A percentile compares a stretch with the other conserved stretches of the same genome.
These are phyloP conservation scores for Ricinus communis DNA, from an alignment of 345 rosid species.

Conservation along the genomic window DNA sequence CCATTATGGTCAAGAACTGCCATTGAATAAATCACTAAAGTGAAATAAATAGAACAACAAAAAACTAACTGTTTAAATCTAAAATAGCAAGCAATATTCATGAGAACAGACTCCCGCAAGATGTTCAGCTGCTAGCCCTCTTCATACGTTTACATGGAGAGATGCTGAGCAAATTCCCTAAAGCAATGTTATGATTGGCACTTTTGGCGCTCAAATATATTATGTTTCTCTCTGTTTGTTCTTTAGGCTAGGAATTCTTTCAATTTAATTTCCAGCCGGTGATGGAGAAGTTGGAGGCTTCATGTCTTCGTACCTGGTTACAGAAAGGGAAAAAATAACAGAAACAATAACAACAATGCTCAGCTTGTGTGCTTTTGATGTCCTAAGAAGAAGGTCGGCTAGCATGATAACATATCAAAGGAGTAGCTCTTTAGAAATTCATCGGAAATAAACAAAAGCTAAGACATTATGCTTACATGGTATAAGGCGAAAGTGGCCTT, in stretches of 20 bases:
- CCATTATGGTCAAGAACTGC: neutral
- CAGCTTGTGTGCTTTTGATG: neutral
- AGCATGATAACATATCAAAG: neutral
- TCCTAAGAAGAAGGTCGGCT: neutral
- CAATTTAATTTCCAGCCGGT: constrained; percentile 6
- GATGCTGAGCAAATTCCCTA: neutral
- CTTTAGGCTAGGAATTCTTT: neutral
- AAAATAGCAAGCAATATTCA: neutral
- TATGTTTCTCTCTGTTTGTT: too few species aligned
- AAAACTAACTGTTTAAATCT: neutral
- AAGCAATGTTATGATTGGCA: neutral
- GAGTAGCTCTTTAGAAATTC: neutral
- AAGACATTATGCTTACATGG: constrained; percentile 48
- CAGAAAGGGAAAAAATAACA: neutral
- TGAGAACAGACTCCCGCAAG: constrained; percentile 1
- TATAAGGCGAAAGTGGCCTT: constrained; percentile 58
- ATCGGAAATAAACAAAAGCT: neutral
- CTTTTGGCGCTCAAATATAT: neutral
- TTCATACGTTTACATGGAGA: neutral
- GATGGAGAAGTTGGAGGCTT: constrained; percentile 33
- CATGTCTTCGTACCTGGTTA: constrained; percentile 32
- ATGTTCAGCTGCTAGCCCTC: constrained; percentile 21
- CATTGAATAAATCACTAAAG: neutral
- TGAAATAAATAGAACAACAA: neutral
- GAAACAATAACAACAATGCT: neutral